Evolutionary conservation across 169 alveolate genomes (phyloP).

Genomic region (Plasmodium vinckei): DNA sequence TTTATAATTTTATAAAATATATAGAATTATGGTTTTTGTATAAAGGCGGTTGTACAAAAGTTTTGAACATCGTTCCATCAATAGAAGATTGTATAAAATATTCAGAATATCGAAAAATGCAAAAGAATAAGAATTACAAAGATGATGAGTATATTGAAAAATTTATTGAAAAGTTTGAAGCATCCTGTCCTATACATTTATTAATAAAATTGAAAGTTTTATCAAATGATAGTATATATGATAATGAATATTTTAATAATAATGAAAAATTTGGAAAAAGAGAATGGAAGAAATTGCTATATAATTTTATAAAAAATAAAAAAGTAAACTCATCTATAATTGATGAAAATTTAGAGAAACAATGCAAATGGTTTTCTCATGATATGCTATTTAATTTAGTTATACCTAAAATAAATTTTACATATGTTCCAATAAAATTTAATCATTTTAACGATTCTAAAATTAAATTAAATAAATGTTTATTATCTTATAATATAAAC

Average conservation of each 20-base stretch:
- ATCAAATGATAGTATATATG: slow-evolving; percentile 52
- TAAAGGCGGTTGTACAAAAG: slow-evolving; percentile 53
- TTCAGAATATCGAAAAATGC: slow-evolving; percentile 37
- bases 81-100: slow-evolving; percentile 68
- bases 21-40: slow-evolving; percentile 59
- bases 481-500: slow-evolving; percentile 44
- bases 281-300: slow-evolving; percentile 58
- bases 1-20: slow-evolving; percentile 50
- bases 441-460: slow-evolving; percentile 46
- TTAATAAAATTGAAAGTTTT: slow-evolving; percentile 46
- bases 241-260: slow-evolving; percentile 47
- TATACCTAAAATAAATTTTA: slow-evolving; percentile 50
- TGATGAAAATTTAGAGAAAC: slow-evolving; percentile 58
- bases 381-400: slow-evolving; percentile 72
- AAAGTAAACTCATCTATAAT: slow-evolving; percentile 25
- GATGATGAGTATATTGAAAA: slow-evolving; percentile 15
- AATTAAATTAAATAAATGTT: slow-evolving; percentile 29
- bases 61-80: slow-evolving; percentile 55
- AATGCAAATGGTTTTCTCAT: slow-evolving; percentile 70
- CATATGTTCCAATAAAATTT: slow-evolving; percentile 45
- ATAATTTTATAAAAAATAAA: slow-evolving; percentile 41
- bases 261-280: slow-evolving; percentile 32
- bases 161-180: slow-evolving; percentile 56
- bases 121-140: slow-evolving; percentile 34
- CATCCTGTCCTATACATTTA: slow-evolving; percentile 66